phyloP scores from a whole-genome alignment of 805 yeast genomes.

The Yamadazyma paraphyllophila region DNA sequence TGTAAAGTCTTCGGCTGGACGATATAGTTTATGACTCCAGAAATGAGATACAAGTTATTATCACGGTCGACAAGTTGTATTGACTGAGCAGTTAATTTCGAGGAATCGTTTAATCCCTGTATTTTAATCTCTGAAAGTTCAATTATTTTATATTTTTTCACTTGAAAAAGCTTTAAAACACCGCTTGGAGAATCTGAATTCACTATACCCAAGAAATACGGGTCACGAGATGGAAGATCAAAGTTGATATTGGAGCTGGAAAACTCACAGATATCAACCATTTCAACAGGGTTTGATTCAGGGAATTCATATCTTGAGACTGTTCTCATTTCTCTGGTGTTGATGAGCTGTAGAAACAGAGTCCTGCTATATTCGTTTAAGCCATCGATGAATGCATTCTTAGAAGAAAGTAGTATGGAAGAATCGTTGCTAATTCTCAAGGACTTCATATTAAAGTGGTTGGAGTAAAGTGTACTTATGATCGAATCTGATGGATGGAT shows the following conservation, averaged over 20 bases:
- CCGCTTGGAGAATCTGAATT: conserved; percentile 12
- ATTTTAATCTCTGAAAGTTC: conserved; percentile 10
- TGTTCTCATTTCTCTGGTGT: conserved; percentile 14
- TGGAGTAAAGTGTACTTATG: conserved; percentile 15
- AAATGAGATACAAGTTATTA: conserved; percentile 13
- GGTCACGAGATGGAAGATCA: neutral
- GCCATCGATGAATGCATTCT: conserved; percentile 13
- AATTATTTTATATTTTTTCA: conserved; percentile 10
- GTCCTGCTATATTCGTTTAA: conserved; percentile 14
- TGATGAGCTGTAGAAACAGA: conserved; percentile 18
- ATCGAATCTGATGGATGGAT: neutral
- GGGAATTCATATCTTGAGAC: conserved; percentile 12
- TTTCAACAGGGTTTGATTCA: conserved; percentile 13
- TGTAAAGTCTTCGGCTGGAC: conserved; percentile 6
- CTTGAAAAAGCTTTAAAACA: conserved; percentile 11
- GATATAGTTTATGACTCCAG: conserved; percentile 18
- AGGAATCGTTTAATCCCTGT: conserved; percentile 12
- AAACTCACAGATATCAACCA: conserved; percentile 18
- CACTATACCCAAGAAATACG: conserved; percentile 17
- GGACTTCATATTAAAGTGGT: conserved; percentile 17
- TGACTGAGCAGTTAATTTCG: conserved; percentile 13
- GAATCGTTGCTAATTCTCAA: conserved; percentile 11
- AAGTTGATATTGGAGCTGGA: neutral
- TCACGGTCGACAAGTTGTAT: conserved; percentile 15
- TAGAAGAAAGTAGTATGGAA: conserved; percentile 18